Base-by-base conservation (phyloP, 371 early-diverging fungal genomes). In the Lichtheimia ornata region DNA sequence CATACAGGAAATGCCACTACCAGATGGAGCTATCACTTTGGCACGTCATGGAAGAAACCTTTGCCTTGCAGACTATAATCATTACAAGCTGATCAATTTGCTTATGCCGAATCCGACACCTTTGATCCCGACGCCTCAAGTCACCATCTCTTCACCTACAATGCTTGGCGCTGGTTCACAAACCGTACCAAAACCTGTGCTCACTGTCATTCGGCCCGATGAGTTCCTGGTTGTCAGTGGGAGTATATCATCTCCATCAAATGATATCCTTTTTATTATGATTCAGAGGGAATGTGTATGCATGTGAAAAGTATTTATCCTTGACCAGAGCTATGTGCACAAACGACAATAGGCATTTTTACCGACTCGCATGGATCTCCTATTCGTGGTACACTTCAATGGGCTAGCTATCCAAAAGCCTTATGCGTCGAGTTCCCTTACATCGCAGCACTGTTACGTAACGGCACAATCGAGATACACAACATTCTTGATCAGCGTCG, bases 171-270 rank as follows among this genome's bases (percentile, higher is more conserved):
- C 83, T 7, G 70, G 66, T 9, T 58, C 63, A 22, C 65, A 66
- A 12, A 28, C 64, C 3, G 47, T 84, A 7, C 67, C 87, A 50
- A 77, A 72, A 20, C 93, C 94, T 3, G 61, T 89, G 3, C 77
- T 88, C 11, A 77, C 86, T 0, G 83, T 84, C 2, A 81, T 91
- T 35, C 77, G 73, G 17, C 77, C 82, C 22, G 82, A 81, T 45
- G 93, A 94, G 58, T 94, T 91, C 66, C 62, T 94, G 50, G 66
- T 94, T 5, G 89, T 87, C 2, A 88, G 86, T 58, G 88, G 85
- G 0, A 82, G 85, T 6, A 64, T 74, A 22, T 52, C 52, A 12
- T 25, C 60, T 52, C 35, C 40, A 30, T 53, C 61, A 52, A 62
- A 64, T 58, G 73, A 79, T 66, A 73, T 73, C 65, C 79, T 76